phyloP scores from a whole-genome alignment of 1,139 yeast species.

The Candida mesenterica region DNA sequence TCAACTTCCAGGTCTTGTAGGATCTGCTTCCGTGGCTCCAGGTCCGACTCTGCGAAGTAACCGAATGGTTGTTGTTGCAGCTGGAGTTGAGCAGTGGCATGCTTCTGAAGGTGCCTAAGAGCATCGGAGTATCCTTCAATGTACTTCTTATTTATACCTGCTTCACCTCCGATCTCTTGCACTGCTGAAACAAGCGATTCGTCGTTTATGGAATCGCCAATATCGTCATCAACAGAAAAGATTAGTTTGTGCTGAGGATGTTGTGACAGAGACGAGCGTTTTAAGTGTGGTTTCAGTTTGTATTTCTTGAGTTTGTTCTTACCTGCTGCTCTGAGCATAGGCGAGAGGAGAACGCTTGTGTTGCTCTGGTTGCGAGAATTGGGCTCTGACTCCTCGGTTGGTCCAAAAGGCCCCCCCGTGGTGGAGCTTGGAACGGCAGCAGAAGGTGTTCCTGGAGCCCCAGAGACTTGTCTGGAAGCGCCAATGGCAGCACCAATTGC shows the following conservation, averaged over 20 bases:
- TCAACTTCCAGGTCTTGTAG: slow-evolving; percentile 15
- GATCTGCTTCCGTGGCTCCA: not conserved
- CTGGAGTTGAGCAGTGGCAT: slow-evolving; percentile 11
- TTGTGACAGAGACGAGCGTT: slow-evolving; percentile 19
- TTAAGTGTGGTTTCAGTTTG: slow-evolving; percentile 25
- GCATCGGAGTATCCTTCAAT: slow-evolving; percentile 75
- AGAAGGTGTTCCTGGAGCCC: not conserved
- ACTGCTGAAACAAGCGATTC: slow-evolving; percentile 44
- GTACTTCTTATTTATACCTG: slow-evolving; percentile 42
- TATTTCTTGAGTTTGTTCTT: slow-evolving; percentile 16
- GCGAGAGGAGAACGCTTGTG: slow-evolving; percentile 13
- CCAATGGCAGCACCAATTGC: not conserved
- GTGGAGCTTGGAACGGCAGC: not conserved
- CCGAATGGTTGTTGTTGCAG: slow-evolving; percentile 2
- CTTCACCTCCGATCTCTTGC: slow-evolving; percentile 25
- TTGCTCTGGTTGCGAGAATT: slow-evolving; percentile 8
- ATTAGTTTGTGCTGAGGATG: slow-evolving; percentile 33
- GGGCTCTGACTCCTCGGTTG: not conserved
- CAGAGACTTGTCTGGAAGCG: not conserved
- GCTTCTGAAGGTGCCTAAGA: slow-evolving; percentile 40
- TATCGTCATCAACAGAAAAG: slow-evolving; percentile 75
- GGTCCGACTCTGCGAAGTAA: slow-evolving; percentile 13
- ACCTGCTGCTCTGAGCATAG: slow-evolving; percentile 11
- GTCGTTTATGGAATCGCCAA: slow-evolving; percentile 37
- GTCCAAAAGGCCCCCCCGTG: not conserved